These are phyloP conservation scores for Debaryomyces prosopidis DNA, from an alignment of 805 yeast species.

Conservation along the genomic window DNA sequence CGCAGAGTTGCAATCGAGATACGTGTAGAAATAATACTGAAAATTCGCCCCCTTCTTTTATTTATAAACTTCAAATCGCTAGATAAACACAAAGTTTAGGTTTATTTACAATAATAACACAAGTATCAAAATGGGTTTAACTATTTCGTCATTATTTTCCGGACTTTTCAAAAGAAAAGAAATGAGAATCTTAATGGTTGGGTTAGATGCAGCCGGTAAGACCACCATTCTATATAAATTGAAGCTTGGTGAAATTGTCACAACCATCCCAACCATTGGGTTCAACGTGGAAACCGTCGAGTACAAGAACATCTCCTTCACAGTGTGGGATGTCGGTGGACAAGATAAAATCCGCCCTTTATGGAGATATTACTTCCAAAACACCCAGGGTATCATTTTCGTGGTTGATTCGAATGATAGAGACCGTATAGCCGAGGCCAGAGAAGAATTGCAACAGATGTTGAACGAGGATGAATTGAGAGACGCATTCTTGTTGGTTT, in stretches of 20 bases:
- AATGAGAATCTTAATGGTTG: conserved; percentile 98
- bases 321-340: conserved; percentile 99
- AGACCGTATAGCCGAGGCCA: conserved; percentile 96
- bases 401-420: conserved; percentile 98
- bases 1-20: conserved; percentile 1
- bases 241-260: conserved; percentile 93
- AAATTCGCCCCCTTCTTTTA: conserved; percentile 3
- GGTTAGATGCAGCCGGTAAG: conserved; percentile 98
- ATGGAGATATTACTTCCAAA: conserved; percentile 99
- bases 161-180: conserved; percentile 97
- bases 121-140: conserved; percentile 72
- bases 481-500: conserved; percentile 91
- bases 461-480: conserved; percentile 97
- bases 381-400: conserved; percentile 97
- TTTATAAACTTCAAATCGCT: background rate
- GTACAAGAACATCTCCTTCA: conserved; percentile 93
- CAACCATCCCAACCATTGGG: conserved; percentile 96
- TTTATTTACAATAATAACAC: background rate
- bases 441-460: conserved; percentile 98
- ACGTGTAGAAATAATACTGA: conserved; percentile 4
- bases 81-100: background rate
- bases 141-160: conserved; percentile 88
- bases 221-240: conserved; percentile 94
- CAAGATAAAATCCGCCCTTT: conserved; percentile 98
- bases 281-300: conserved; percentile 97